Conservation (phyloP, 768 basidiomycete genomes). For the Boletus vermiculosoides region DNA sequence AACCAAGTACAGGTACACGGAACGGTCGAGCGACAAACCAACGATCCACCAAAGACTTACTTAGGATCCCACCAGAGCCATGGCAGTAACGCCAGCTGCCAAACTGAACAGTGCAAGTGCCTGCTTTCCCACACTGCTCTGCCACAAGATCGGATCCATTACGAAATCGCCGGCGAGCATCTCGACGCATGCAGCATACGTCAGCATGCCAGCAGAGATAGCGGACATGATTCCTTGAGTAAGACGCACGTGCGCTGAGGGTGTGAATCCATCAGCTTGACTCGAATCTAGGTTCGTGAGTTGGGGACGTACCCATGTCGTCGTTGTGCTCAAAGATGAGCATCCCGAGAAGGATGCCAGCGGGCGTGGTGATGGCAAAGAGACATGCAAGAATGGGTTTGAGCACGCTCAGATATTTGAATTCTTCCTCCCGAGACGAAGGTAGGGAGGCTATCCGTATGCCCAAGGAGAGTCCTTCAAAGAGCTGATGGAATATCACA, state of each 20-base stretch:
- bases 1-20: not conserved
- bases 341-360: conserved; percentile 63
- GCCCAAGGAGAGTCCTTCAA: conserved; percentile 81
- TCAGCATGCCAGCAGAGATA: conserved; percentile 81
- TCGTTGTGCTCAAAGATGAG: conserved; percentile 39
- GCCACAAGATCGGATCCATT: conserved; percentile 56
- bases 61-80: conserved; percentile 54
- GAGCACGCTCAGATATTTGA: conserved; percentile 34
- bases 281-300: not conserved
- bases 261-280: not conserved
- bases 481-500: conserved; percentile 79
- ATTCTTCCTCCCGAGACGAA: conserved; percentile 28
- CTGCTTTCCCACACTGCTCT: conserved; percentile 39
- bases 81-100: conserved; percentile 57
- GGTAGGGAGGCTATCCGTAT: conserved; percentile 75
- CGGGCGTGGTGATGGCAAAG: conserved; percentile 74
- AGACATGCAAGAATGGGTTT: conserved; percentile 55
- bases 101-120: conserved; percentile 59
- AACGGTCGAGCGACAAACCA: not conserved
- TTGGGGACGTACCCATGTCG: conserved; percentile 23
- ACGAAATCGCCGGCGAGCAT: conserved; percentile 88
- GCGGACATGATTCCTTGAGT: conserved; percentile 76
- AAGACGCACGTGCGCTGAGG: conserved; percentile 47
- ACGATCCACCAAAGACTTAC: not conserved
- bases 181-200: conserved; percentile 80